phyloP scores from a whole-genome alignment of 805 yeast genomes.

The Torulaspora microellipsoides region DNA sequence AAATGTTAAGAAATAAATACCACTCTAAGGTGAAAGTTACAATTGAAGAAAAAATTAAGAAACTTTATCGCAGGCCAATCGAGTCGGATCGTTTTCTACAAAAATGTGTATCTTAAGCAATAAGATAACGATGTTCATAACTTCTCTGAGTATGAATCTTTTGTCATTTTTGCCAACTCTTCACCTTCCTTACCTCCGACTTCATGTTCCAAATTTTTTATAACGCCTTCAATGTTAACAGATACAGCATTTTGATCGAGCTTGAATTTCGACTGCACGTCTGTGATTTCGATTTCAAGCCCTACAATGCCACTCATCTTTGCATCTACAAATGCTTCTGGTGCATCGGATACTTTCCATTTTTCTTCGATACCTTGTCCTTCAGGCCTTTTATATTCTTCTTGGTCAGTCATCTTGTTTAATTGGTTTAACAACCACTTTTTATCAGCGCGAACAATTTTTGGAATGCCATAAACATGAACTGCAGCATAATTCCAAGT shows the following conservation, averaged over 20 bases:
- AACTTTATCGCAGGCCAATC: too few species aligned
- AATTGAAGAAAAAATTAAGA: too few species aligned
- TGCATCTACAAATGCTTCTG: slow-evolving; percentile 41
- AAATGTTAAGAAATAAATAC: too few species aligned
- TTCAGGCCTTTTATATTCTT: slow-evolving; percentile 38
- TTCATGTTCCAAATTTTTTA: slow-evolving; percentile 43
- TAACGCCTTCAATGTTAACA: slow-evolving; percentile 49
- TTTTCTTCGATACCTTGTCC: slow-evolving; percentile 23
- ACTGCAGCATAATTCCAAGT: slow-evolving; percentile 41
- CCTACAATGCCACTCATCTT: slow-evolving; percentile 52
- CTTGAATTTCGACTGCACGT: slow-evolving; percentile 51
- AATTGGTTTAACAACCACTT: slow-evolving; percentile 46
- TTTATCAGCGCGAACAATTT: slow-evolving; percentile 40
- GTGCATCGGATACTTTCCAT: slow-evolving; percentile 59
- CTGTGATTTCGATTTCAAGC: slow-evolving; percentile 45
- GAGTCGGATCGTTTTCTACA: too few species aligned
- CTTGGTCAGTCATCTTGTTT: slow-evolving; percentile 41
- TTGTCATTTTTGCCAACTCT: slow-evolving; percentile 13
- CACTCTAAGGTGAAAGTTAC: too few species aligned
- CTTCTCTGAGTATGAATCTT: slow-evolving; percentile 5
- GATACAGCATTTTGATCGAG: slow-evolving; percentile 47
- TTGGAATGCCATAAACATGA: slow-evolving; percentile 51
- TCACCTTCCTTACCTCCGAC: slow-evolving; percentile 28
- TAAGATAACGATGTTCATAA: too few species aligned
- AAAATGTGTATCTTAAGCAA: too few species aligned